Percentiles rank a stretch among this genome's conserved stretches.
Conservation (phyloP, 1,139 yeast species). For the Candida sojae region DNA sequence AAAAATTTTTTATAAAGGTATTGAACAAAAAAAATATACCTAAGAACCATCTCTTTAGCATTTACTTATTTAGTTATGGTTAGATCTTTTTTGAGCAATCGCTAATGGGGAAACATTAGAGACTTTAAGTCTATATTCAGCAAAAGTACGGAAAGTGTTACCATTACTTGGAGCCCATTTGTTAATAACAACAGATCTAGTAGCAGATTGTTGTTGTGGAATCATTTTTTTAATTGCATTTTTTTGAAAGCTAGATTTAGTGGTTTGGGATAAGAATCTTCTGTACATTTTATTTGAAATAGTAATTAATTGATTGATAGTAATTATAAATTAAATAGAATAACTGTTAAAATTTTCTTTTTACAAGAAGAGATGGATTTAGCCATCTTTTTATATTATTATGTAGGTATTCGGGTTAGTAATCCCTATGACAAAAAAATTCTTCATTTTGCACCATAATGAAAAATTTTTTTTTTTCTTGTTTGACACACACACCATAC, state of each 20-base stretch:
- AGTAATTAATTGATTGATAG: not conserved
- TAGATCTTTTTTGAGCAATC: constrained; percentile 5
- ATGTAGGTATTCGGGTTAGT: not conserved
- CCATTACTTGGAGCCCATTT: constrained; percentile 43
- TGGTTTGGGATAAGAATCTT: constrained; percentile 13
- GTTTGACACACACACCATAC: not conserved
- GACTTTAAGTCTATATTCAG: constrained; percentile 56
- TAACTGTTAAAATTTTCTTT: not conserved
- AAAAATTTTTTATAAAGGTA: not conserved
- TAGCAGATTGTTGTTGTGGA: constrained; percentile 3
- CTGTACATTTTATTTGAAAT: constrained; percentile 5
- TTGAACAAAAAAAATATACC: too few relatives aligned
- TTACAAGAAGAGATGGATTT: not conserved
- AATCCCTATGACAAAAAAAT: not conserved
- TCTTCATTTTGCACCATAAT: not conserved
- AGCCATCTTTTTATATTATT: not conserved
- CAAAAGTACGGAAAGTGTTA: constrained; percentile 51
- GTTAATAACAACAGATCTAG: constrained; percentile 2
- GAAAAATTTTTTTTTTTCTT: not conserved
- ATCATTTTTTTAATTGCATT: constrained; percentile 11
- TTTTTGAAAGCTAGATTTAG: constrained; percentile 11
- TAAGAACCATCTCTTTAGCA: too few relatives aligned
- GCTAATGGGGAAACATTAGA: constrained; percentile 52
- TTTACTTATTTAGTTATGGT: not conserved
- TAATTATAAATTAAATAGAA: not conserved